Conservation (phyloP, 306 rosid genomes). For the Vigna trinervia region DNA sequence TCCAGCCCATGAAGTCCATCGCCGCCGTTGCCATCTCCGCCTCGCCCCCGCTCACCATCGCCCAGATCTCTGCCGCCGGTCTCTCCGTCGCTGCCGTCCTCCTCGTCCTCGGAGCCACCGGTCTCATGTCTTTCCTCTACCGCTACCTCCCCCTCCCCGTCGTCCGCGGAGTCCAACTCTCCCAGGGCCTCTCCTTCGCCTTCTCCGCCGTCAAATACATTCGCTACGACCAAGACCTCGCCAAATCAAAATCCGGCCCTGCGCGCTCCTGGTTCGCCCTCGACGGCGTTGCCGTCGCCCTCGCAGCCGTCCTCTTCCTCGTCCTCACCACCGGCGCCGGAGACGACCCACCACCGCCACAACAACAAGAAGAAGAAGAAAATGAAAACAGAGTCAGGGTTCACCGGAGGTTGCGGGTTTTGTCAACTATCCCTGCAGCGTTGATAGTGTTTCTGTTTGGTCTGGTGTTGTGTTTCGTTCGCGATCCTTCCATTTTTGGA, state of each 20-base stretch:
- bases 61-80: conserved; percentile 82
- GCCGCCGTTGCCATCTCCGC: conserved; percentile 86
- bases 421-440: conserved; percentile 69
- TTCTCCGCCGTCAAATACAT: conserved; percentile 80
- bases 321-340: conserved; percentile 77
- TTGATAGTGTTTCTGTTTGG: conserved; percentile 69
- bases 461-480: conserved; percentile 57
- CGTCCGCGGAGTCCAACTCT: conserved; percentile 88
- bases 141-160: conserved; percentile 83
- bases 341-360: conserved; percentile 27
- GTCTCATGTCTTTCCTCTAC: conserved; percentile 82
- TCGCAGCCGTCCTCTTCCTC: conserved; percentile 57
- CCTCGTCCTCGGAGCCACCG: conserved; percentile 66
- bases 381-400: neutral
- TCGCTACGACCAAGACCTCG: conserved; percentile 64
- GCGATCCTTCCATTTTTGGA: conserved; percentile 60
- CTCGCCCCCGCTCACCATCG: conserved; percentile 67
- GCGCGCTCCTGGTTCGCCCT: conserved; percentile 68
- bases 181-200: conserved; percentile 82
- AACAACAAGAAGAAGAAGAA: neutral
- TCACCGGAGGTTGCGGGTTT: conserved; percentile 39
- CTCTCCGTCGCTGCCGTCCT: conserved; percentile 80
- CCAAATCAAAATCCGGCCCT: conserved; percentile 55
- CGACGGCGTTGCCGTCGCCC: conserved; percentile 68
- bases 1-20: conserved; percentile 94